These are phyloP conservation scores for Grifola frondosa DNA, from an alignment of 1,284 basidiomycete species.

Conservation along the genomic window DNA sequence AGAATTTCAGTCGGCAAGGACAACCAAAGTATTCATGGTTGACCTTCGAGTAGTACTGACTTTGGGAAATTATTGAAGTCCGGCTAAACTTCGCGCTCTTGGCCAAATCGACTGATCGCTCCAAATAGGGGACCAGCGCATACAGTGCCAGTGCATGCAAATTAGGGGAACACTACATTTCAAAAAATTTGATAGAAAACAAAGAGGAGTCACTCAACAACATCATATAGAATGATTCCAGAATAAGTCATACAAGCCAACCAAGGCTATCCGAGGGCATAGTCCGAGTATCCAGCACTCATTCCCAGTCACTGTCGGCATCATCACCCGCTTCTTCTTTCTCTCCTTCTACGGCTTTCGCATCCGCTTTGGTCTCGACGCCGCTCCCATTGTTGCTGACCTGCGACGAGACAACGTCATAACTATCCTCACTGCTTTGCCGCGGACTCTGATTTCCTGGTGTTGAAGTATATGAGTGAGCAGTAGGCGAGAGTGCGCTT, in stretches of 20 bases:
- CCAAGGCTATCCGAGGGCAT: too few relatives aligned
- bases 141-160: constrained; percentile 3
- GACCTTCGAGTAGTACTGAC: neutral
- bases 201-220: too few relatives aligned
- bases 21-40: too few relatives aligned
- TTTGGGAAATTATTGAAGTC: too few relatives aligned
- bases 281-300: constrained; percentile 8
- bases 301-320: constrained; percentile 73
- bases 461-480: constrained; percentile 32
- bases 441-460: constrained; percentile 49
- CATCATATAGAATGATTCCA: neutral
- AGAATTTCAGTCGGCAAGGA: too few relatives aligned
- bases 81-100: too few relatives aligned
- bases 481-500: constrained; percentile 20
- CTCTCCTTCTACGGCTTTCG: constrained; percentile 10
- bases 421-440: constrained; percentile 67
- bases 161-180: neutral
- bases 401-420: constrained; percentile 65
- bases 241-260: neutral
- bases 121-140: neutral
- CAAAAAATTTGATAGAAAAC: too few relatives aligned
- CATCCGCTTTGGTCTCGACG: constrained; percentile 1
- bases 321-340: constrained; percentile 34
- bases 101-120: too few relatives aligned
- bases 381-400: constrained; percentile 30